These are phyloP conservation scores for Hypoxylon trugodes DNA, from an alignment of 495 filamentous ascomycete genomes.

Conservation along the genomic window DNA sequence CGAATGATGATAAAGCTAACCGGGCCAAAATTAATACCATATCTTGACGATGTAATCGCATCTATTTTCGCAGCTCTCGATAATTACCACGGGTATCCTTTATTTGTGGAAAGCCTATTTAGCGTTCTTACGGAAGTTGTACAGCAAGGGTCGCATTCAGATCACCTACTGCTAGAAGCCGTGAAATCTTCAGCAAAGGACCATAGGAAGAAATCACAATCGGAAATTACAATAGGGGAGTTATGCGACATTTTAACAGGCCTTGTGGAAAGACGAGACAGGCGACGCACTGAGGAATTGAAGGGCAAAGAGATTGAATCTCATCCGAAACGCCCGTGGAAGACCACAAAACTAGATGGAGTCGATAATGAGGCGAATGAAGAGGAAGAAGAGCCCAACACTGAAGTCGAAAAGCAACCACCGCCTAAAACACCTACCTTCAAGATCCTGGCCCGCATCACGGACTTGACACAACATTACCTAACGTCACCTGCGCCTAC, in stretches of 20 bases:
- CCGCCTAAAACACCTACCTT: slow-evolving; percentile 63
- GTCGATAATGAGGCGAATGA: slow-evolving; percentile 16
- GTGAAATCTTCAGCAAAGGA: slow-evolving; percentile 40
- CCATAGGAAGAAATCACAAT: slow-evolving; percentile 48
- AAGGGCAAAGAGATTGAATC: slow-evolving; percentile 46
- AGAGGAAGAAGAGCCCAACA: slow-evolving; percentile 28
- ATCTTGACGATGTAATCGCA: slow-evolving; percentile 87
- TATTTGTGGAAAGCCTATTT: slow-evolving; percentile 86
- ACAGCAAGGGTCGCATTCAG: slow-evolving; percentile 76
- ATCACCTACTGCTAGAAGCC: slow-evolving; percentile 59
- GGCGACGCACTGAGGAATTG: slow-evolving; percentile 43
- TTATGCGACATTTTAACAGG: slow-evolving; percentile 41
- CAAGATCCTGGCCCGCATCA: slow-evolving; percentile 71
- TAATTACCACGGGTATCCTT: slow-evolving; percentile 90
- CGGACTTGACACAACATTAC: slow-evolving; percentile 79
- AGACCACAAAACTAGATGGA: slow-evolving; percentile 31
- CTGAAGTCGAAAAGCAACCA: slow-evolving; percentile 55
- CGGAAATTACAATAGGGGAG: slow-evolving; percentile 38
- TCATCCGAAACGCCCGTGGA: slow-evolving; percentile 49
- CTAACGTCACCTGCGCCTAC: slow-evolving; percentile 82
- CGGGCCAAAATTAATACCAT: slow-evolving; percentile 82
- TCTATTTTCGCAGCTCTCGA: slow-evolving; percentile 92
- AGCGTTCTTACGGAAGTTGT: slow-evolving; percentile 81
- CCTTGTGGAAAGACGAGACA: slow-evolving; percentile 51
- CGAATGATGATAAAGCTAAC: slow-evolving; percentile 93